Base-by-base conservation (phyloP, 1,284 basidiomycete genomes). In the Boletus albobrunnescens region DNA sequence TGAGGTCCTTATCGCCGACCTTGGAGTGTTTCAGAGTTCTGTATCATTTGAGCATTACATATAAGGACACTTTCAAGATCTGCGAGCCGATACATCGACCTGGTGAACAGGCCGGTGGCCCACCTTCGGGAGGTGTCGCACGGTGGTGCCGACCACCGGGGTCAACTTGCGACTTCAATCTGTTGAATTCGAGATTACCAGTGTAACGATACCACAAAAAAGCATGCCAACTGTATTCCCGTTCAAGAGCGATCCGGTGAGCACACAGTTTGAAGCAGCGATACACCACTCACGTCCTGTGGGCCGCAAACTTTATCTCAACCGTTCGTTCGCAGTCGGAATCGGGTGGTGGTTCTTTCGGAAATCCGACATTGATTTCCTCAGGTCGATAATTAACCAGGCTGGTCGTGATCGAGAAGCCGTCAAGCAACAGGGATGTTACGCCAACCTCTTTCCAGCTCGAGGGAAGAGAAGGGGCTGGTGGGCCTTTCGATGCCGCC, bases 201-300 rank as follows among this genome's bases (percentile, higher is more conserved):
- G 59, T 64, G 23, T 67, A 67, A 30, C 63, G 62, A 27, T 65
- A 65, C 50, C 60, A 65, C 27, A 65, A 22, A 28, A 67, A 65
- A 6, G 64, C 59, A 35, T 46, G 51, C 59, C 61, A 67, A 23
- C 63, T 65, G 38, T 1, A 23, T 44, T 32, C 23, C 17, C 17
- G 13, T 44, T n/a, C 24, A 49, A 23, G 14, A 8, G 27, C 11
- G 4, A 37, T 20, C 12, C 22, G 6, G n/a, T 20, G 17, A 16
- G 26, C 7, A 19, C 10, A 41, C 8, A 8, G 10, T 24, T 14
- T 36, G 10, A 20, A 35, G 14, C 12, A 36, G 19, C 0, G 41
- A 12, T 17, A 11, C 35, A 27, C 38, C 3, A 52, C 62, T 41
- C 26, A 63, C 63, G 64, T 62, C 41, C 44, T 61, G 10, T 64